Evolutionary conservation across 1,284 basidiomycete species (phyloP).

Genomic region (Puccinia coronata): DNA sequence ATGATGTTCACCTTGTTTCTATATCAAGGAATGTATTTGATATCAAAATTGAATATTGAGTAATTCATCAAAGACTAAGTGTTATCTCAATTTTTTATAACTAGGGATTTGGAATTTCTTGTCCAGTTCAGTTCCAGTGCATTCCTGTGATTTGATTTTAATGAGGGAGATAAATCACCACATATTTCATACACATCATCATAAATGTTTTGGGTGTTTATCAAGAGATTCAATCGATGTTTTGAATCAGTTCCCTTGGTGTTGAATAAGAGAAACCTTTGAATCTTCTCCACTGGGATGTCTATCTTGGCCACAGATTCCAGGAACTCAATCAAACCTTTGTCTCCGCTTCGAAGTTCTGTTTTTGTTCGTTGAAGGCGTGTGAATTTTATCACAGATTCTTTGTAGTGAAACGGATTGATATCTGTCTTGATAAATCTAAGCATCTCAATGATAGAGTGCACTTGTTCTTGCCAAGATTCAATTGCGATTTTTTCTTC

Average conservation of each 20-base stretch:
- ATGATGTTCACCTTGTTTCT: too few species aligned
- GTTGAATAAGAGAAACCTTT: background rate
- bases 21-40: too few species aligned
- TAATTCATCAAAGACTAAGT: too few species aligned
- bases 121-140: background rate
- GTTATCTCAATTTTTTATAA: too few species aligned
- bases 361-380: background rate
- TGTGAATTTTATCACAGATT: background rate
- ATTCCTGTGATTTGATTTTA: background rate
- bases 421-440: background rate
- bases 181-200: background rate
- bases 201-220: background rate
- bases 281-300: background rate
- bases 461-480: background rate
- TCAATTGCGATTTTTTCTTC: background rate
- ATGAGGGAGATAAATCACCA: background rate
- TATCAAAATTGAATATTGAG: too few species aligned
- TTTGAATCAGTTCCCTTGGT: background rate
- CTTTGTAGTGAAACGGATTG: background rate
- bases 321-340: background rate
- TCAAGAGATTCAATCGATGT: background rate
- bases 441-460: background rate
- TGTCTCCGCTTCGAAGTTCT: constrained; percentile 2
- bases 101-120: too few species aligned
- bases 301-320: background rate